phyloP scores from a whole-genome alignment of 768 basidiomycete genomes.

The Phlebiopsis gigantea region DNA sequence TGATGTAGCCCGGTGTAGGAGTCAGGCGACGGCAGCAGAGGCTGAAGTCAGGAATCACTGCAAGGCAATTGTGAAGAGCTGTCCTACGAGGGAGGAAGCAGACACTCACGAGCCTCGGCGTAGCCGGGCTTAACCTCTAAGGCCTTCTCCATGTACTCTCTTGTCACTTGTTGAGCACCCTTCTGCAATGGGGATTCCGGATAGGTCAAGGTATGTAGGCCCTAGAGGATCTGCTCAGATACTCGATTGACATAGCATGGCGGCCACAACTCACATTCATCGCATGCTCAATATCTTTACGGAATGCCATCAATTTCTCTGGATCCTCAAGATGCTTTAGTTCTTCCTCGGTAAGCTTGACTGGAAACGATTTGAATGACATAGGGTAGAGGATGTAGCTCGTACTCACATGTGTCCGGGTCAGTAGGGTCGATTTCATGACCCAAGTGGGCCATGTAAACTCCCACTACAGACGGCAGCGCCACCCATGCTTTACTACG shows the following conservation, averaged over 20 bases:
- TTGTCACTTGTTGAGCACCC: conserved; percentile 30
- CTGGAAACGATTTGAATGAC: conserved; percentile 21
- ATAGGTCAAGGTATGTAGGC: conserved; percentile 35
- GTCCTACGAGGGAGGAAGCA: too few species aligned
- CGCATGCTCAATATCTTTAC: conserved; percentile 41
- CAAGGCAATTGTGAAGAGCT: neutral
- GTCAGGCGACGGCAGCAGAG: conserved; percentile 57
- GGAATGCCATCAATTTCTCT: conserved; percentile 40
- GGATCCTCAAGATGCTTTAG: conserved; percentile 43
- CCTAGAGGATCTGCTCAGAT: conserved; percentile 17
- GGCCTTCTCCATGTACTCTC: conserved; percentile 40
- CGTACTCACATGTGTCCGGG: neutral
- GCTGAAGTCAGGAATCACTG: conserved; percentile 54
- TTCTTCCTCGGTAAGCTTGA: conserved; percentile 47
- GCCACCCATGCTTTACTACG: conserved; percentile 56
- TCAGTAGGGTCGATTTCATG: neutral
- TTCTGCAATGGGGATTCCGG: conserved; percentile 33
- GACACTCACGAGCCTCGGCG: conserved; percentile 41
- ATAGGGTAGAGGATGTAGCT: neutral
- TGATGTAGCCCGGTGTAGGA: conserved; percentile 62
- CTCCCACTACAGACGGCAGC: conserved; percentile 16
- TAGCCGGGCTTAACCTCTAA: conserved; percentile 55
- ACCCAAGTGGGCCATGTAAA: neutral
- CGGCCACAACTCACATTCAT: conserved; percentile 48
- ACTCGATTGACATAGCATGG: too few species aligned